Percentiles rank a stretch among this genome's conserved stretches.
These are phyloP conservation scores for Tieghemostelium lacteum DNA, from an alignment of 78 protist genomes.

Conservation along the genomic window DNA sequence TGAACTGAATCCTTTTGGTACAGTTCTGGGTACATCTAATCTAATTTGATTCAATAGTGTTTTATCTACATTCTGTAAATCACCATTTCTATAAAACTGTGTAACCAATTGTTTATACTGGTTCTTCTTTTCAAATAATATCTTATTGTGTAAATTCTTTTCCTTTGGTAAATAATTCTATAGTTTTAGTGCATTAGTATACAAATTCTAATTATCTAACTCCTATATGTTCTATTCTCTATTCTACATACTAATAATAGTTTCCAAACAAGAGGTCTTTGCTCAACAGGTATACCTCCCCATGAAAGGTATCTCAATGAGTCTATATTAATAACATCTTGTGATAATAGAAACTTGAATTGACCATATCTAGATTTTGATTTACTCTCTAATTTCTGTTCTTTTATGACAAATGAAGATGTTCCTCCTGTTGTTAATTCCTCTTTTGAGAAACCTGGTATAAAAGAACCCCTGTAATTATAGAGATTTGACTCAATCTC, in stretches of 20 bases:
- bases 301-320: slow-evolving; percentile 23
- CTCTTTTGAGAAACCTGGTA: not conserved
- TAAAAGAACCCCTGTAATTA: slow-evolving; percentile 6
- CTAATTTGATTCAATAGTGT: slow-evolving; percentile 57
- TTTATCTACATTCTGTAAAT: slow-evolving; percentile 12
- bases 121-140: slow-evolving; percentile 42
- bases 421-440: too few species aligned
- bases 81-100: slow-evolving; percentile 23
- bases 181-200: not conserved
- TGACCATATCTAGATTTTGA: not conserved
- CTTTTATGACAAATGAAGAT: not conserved
- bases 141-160: slow-evolving; percentile 24
- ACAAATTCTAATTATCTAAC: not conserved
- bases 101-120: slow-evolving; percentile 68
- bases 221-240: not conserved
- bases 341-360: slow-evolving; percentile 17
- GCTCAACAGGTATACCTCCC: slow-evolving; percentile 64
- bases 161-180: slow-evolving; percentile 70
- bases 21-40: slow-evolving; percentile 75
- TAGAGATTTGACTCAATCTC: slow-evolving; percentile 29
- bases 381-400: not conserved
- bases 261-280: slow-evolving; percentile 66
- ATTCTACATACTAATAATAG: slow-evolving; percentile 30
- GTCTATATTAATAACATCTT: slow-evolving; percentile 34
- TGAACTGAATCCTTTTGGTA: slow-evolving; percentile 65